These are phyloP conservation scores for Podaxis sp. DNA, from an alignment of 768 basidiomycete genomes.

Conservation along the genomic window DNA sequence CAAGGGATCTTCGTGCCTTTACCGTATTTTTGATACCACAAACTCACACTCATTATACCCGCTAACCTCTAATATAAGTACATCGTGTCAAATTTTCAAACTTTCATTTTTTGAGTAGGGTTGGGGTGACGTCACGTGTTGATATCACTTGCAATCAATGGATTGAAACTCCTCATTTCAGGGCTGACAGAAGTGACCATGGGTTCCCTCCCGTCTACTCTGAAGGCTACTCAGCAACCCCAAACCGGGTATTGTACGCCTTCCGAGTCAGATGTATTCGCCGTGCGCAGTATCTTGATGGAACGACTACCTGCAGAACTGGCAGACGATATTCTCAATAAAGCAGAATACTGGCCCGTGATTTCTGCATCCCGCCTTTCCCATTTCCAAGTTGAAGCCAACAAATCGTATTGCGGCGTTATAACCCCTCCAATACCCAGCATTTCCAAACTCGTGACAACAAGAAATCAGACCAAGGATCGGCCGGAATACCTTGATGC, in stretches of 20 bases:
- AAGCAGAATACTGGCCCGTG: neutral
- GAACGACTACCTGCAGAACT: neutral
- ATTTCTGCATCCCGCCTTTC: neutral
- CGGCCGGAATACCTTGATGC: neutral
- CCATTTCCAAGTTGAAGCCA: neutral
- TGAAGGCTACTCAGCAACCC: neutral
- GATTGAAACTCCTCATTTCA: neutral
- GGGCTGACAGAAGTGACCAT: neutral
- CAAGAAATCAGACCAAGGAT: neutral
- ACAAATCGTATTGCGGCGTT: neutral
- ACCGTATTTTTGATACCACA: too few relatives aligned
- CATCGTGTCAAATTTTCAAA: too few relatives aligned
- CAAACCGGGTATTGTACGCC: neutral
- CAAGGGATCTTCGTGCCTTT: too few relatives aligned
- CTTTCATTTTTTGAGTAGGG: too few relatives aligned
- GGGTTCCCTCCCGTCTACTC: neutral
- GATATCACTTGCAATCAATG: too few relatives aligned
- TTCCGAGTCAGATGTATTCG: neutral
- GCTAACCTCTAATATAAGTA: too few relatives aligned
- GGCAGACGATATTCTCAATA: neutral
- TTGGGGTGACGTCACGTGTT: too few relatives aligned
- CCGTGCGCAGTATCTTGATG: neutral
- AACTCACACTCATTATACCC: too few relatives aligned
- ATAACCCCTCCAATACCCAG: neutral
- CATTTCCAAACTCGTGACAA: neutral